A percentile compares a stretch with the other conserved stretches of the same genome.
Conservation (phyloP, 2,329 filamentous ascomycete genomes). For the Sporothrix inflata region DNA sequence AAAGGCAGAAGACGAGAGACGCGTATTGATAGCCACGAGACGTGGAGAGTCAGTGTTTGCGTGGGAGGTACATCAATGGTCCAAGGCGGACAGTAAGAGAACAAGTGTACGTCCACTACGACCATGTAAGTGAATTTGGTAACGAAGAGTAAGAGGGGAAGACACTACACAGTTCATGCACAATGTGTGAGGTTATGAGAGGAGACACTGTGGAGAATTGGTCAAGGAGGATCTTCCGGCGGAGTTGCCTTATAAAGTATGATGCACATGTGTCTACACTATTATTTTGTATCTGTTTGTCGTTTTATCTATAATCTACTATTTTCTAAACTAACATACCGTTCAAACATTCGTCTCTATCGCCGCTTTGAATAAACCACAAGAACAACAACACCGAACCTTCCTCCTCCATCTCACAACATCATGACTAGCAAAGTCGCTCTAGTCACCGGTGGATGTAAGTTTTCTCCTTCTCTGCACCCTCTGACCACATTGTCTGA, state of each 20-base stretch:
- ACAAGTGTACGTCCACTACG: background rate
- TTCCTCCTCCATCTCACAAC: too few relatives aligned
- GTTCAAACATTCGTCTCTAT: too few relatives aligned
- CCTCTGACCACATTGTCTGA: background rate
- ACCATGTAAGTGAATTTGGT: background rate
- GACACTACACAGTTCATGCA: background rate
- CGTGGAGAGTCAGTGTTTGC: background rate
- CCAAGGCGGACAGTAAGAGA: background rate
- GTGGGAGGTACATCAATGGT: background rate
- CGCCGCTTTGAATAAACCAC: background rate
- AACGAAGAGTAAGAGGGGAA: background rate
- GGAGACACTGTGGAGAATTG: background rate
- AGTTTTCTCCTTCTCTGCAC: background rate
- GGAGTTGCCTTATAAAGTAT: background rate
- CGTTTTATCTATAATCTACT: background rate
- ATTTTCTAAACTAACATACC: background rate
- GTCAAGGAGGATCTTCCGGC: background rate
- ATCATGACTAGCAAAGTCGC: conserved; percentile 24
- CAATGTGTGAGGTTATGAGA: background rate
- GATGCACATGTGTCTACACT: background rate
- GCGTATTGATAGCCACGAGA: conserved; percentile 3
- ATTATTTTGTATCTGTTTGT: background rate
- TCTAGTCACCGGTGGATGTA: conserved; percentile 26
- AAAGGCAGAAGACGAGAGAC: background rate
- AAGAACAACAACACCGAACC: background rate